Base-by-base conservation (phyloP, 2,329 filamentous ascomycete species). In the Huntiella abstrusa region DNA sequence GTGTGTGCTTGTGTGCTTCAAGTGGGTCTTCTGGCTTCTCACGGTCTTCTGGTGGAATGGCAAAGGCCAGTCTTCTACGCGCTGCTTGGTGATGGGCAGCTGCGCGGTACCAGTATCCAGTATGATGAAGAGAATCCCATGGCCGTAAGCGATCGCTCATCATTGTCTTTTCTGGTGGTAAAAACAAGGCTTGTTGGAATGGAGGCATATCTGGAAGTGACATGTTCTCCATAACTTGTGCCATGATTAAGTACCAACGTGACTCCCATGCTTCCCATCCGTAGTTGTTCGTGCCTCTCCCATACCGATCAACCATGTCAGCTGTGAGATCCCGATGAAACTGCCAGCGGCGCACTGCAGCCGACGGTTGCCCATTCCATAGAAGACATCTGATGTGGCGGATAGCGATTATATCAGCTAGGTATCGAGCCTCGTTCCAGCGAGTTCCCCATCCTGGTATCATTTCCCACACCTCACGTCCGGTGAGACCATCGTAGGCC, bases 211-310 rank as follows among this genome's bases (percentile, higher is more conserved):
- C 69, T 2, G 64, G 62, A 10, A 76, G 62, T 15, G 67, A 64
- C 19, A 68, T 63, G 51, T 66, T 71, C 51, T 74, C 68, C 13
- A 78, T 67, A 51, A 78, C 56, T 39, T 73, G 66, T 2, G 73
- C 75, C 75, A 80, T 79, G 10, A 75, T 62, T 16, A 64, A 64
- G 12, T 73, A 69, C 75, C 75, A 80, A 47, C 83, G 73, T 36
- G 83, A 77, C 62, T 94, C 82, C 87, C 88, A 98, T 2, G 88
- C 87, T 56, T 85, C 75, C 83, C 87, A 96, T 4, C 85, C 84
- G 59, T 96, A 96, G 53, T 84, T 93, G 32, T 77, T 75, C 2
- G 83, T 86, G 1, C 88, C 88, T 54, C 83, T 83, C 3, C 86
- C 87, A 53, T 81, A 77, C 13, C 83, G 73, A 56, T 94, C 84